Base-by-base conservation (phyloP, 495 filamentous ascomycete genomes). In the Penicillium cinerascens region DNA sequence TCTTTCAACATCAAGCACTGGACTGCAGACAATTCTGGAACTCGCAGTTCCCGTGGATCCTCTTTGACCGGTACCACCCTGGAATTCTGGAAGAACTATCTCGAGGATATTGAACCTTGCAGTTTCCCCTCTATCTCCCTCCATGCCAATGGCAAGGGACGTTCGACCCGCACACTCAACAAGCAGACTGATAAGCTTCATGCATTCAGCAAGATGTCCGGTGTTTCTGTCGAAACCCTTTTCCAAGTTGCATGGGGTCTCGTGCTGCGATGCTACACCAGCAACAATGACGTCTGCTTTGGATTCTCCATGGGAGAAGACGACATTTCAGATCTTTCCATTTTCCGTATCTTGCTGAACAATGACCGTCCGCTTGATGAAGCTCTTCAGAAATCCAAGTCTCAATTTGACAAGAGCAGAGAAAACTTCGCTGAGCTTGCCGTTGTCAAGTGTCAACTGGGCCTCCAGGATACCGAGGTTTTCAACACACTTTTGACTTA, bases 211-310 rank as follows among this genome's bases (percentile, higher is more conserved):
- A 60, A 61, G n/a, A 45, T 38, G 4, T 44, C 48, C 13, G 55
- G 55, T n/a, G 50, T 71, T 8, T 69, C 70, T 6, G 49, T 70
- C 7, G 56, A 56, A 22, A 55, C 48, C 6, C 18, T 77, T 2
- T 64, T 82, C 36, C 72, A 82, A 39, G 60, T 78, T 38, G 77
- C 70, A 1, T 85, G 82, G 82, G 77, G 72, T 2, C 44, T 85
- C 10, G 73, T 83, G 0, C 61, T 85, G 15, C 68, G 75, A 27
- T 71, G 66, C 25, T 83, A 82, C 52, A 79, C 79, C 1, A 75
- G 74, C 4, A 70, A 71, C 9, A 71, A 80, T 23, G 75, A 80
- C 37, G 68, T 84, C 17, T 78, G 75, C 49, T 86, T 85, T 55
- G 82, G 82, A 0, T 75, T 71, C 49, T 64, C 65, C 16, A 48